Evolutionary conservation across 768 basidiomycete genomes (phyloP), one percentile per base, ranked within the genome.

Genomic region (Panaeolus cyanescens): DNA sequence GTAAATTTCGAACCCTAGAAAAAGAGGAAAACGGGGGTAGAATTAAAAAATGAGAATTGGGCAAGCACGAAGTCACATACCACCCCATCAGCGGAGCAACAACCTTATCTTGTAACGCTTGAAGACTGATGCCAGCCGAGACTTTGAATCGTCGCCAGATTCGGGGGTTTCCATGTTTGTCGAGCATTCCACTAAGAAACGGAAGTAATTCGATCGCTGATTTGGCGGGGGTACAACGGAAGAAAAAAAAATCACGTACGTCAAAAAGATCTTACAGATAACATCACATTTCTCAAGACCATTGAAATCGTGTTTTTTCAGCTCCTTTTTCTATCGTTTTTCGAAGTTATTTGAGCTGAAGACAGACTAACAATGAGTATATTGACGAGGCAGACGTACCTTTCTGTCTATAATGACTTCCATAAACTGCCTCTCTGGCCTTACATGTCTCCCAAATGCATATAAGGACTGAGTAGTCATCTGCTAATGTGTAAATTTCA

Each of bases 81-180:
- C 73, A 76, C 32, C 75, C 75, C 69, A 77, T 69, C 17, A 74
- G 66, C 5, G 76, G 76, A 1, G 71, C 67, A 6, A 77, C 42
- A 32, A 68, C 72, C 58, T 77, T 77, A 64, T 75, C 74, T 56
- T 77, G 75, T 54, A 77, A 71, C 1, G 69, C 69, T 30, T 69
- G 70, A 33, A 77, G 59, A 32, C 70, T 71, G 20, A 73, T 73
- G 2, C 74, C 76, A 34, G 72, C 75, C 10, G 72, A 72, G 31
- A 76, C 71, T 13, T 70, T 69, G 63, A 76, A 70, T 32, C 70
- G 61, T 4, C 73, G 69, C 74, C 71, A 74, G 10, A 74, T 65
- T 10, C 70, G 68, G 17, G 65, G 67, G 55, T 70, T 56, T 12
- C 74, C 70, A 10, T 68, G 62, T 36, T 53, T 54, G 37, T 68